Conservation (phyloP, 1,284 basidiomycete species). For the Bjerkandera adusta region DNA sequence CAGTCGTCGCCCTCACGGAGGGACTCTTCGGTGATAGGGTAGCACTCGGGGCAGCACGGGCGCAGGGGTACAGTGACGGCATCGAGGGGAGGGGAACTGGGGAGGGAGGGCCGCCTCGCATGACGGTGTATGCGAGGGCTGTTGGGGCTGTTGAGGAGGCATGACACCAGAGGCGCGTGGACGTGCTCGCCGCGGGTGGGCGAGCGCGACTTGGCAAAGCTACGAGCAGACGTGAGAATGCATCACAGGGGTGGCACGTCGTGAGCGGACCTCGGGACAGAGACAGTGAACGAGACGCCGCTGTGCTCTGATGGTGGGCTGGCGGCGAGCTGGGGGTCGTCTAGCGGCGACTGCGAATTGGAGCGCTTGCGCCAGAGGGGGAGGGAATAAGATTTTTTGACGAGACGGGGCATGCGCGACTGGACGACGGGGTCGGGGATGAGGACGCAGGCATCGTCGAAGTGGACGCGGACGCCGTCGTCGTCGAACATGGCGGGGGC, state of each 20-base stretch:
- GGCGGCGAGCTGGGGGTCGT: conserved; percentile 25
- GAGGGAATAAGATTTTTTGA: conserved; percentile 59
- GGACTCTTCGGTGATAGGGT: conserved; percentile 45
- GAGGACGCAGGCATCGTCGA: conserved; percentile 63
- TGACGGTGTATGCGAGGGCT: conserved; percentile 6
- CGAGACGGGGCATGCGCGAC: conserved; percentile 43
- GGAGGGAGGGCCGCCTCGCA: conserved; percentile 23
- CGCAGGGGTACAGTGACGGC: conserved; percentile 51
- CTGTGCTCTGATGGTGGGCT: conserved; percentile 34
- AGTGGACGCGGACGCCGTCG: conserved; percentile 42
- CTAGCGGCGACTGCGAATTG: conserved; percentile 26
- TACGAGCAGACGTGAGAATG: not conserved
- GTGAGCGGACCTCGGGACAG: conserved; percentile 50
- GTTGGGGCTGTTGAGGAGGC: conserved; percentile 23
- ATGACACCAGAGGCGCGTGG: conserved; percentile 26
- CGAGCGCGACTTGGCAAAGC: conserved; percentile 25
- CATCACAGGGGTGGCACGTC: not conserved
- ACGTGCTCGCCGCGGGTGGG: conserved; percentile 17
- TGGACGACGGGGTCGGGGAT: conserved; percentile 50
- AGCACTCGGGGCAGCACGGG: conserved; percentile 57
- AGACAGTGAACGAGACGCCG: conserved; percentile 53
- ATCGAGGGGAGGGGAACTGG: conserved; percentile 25
- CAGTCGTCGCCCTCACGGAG: conserved; percentile 47
- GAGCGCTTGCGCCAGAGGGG: conserved; percentile 51
- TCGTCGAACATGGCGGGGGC: not conserved